Evolutionary conservation across 768 basidiomycete species (phyloP).

Genomic region (Pholiota molesta): DNA sequence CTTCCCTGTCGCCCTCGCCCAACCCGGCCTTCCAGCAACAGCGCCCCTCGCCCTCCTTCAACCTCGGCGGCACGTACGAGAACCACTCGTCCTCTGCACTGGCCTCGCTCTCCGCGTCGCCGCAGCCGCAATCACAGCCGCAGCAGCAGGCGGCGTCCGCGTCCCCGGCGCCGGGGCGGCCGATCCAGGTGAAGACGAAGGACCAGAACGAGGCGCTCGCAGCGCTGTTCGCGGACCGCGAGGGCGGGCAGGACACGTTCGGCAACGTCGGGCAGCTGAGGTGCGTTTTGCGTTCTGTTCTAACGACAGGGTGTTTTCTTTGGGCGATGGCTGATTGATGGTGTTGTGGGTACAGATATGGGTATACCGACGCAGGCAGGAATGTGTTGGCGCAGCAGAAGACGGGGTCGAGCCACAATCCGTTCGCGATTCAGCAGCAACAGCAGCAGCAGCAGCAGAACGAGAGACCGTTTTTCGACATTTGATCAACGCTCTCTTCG

Average conservation of each 20-base stretch:
- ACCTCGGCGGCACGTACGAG: slow-evolving; percentile 70
- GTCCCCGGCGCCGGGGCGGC: slow-evolving; percentile 33
- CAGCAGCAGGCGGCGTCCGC: slow-evolving; percentile 27
- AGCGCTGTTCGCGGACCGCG: slow-evolving; percentile 80
- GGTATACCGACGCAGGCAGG: slow-evolving; percentile 57
- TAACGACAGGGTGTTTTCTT: not conserved
- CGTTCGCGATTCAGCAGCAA: slow-evolving; percentile 67
- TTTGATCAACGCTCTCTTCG: slow-evolving; percentile 39
- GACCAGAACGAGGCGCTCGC: slow-evolving; percentile 80
- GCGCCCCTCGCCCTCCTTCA: slow-evolving; percentile 59
- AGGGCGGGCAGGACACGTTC: slow-evolving; percentile 95
- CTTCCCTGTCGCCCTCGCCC: slow-evolving; percentile 31
- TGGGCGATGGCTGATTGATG: not conserved
- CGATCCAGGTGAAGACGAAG: slow-evolving; percentile 43
- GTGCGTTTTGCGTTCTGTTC: slow-evolving; percentile 34
- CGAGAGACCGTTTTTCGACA: slow-evolving; percentile 83
- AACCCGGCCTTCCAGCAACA: slow-evolving; percentile 19
- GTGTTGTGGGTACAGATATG: slow-evolving; percentile 46
- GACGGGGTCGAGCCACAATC: slow-evolving; percentile 51
- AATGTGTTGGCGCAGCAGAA: slow-evolving; percentile 46
- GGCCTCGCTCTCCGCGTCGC: slow-evolving; percentile 42
- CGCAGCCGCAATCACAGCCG: slow-evolving; percentile 40
- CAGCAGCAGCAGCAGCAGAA: slow-evolving; percentile 51
- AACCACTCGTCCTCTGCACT: slow-evolving; percentile 51
- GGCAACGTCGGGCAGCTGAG: slow-evolving; percentile 85